Evolutionary conservation across 495 filamentous ascomycete species (phyloP).

Genomic region (Neurospora sp.): DNA sequence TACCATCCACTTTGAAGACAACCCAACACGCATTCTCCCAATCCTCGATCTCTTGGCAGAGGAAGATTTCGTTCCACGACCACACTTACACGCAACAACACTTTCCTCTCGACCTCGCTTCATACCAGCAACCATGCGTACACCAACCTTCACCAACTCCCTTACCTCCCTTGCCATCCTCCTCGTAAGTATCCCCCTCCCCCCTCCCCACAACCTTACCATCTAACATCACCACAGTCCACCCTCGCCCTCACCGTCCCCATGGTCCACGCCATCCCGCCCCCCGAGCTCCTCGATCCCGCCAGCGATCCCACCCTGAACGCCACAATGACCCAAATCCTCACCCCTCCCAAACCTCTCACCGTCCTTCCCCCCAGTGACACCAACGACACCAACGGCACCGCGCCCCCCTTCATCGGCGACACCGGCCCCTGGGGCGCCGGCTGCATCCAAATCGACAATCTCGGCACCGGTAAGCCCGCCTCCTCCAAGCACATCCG

Average conservation of each 20-base stretch:
- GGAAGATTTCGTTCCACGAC: neutral
- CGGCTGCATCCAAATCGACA: neutral
- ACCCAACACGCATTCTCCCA: neutral
- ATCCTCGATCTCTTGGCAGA: neutral
- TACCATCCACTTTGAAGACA: too few species aligned
- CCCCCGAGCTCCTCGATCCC: neutral
- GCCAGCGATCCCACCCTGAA: neutral
- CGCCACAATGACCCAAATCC: neutral
- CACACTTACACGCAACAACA: neutral
- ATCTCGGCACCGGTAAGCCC: neutral
- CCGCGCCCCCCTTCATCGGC: neutral
- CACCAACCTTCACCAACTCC: neutral
- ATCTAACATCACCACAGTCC: neutral
- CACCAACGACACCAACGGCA: neutral
- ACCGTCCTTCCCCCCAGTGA: neutral
- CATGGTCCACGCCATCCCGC: neutral
- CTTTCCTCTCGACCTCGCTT: neutral
- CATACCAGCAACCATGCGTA: neutral
- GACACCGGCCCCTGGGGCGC: neutral
- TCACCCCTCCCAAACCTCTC: neutral
- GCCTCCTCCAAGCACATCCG: neutral
- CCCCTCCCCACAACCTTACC: neutral
- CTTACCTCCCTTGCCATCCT: neutral
- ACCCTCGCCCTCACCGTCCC: neutral
- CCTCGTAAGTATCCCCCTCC: neutral